Evolutionary conservation across 2,329 filamentous ascomycete species (phyloP).

Genomic region (Exophiala sp.): DNA sequence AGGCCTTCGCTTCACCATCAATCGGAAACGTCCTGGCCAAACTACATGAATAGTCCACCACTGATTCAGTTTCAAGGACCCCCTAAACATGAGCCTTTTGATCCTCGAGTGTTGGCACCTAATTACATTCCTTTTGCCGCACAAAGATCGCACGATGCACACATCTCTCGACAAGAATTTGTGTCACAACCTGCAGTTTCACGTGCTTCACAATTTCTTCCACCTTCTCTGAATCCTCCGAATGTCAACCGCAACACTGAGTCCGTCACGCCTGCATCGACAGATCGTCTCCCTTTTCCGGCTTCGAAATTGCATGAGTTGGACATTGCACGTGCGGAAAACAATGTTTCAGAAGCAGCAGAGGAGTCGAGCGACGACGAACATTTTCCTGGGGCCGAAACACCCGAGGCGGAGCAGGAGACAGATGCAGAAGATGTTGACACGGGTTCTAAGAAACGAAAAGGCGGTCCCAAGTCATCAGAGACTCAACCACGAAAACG

Average conservation of each 20-base stretch:
- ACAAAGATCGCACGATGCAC: neutral
- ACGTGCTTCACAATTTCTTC: too few species aligned
- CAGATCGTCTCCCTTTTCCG: too few species aligned
- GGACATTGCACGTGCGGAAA: too few species aligned
- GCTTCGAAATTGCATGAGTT: too few species aligned
- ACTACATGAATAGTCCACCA: neutral
- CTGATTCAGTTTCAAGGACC: neutral
- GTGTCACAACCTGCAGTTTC: neutral
- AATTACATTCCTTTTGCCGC: conserved; percentile 1
- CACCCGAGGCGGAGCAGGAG: neutral
- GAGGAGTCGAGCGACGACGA: too few species aligned
- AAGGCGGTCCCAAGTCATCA: neutral
- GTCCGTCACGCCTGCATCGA: too few species aligned
- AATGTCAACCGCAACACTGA: too few species aligned
- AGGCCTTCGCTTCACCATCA: too few species aligned
- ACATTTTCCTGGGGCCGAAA: too few species aligned
- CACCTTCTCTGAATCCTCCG: too few species aligned
- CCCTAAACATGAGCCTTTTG: neutral
- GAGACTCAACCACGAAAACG: conserved; percentile 10
- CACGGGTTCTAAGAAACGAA: neutral
- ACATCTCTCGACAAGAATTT: neutral
- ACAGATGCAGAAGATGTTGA: neutral
- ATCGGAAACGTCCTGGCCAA: too few species aligned
- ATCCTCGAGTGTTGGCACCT: neutral
- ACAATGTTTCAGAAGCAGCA: too few species aligned